phyloP scores from a whole-genome alignment of 306 rosid species.

The Ormosia emarginata region DNA sequence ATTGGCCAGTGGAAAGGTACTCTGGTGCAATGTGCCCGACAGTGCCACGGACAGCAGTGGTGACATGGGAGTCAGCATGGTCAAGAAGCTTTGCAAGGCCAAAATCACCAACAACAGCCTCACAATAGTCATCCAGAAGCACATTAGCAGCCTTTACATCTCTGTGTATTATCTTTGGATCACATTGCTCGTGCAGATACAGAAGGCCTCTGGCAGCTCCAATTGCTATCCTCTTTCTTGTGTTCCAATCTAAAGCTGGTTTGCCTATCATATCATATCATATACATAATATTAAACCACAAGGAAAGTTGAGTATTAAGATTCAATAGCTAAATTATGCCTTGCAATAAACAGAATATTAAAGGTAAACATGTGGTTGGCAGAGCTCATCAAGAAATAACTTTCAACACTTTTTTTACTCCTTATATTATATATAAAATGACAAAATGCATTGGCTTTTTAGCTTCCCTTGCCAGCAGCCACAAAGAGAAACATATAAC shows the following conservation, averaged over 20 bases:
- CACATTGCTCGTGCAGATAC: conserved; percentile 94
- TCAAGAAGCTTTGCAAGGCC: conserved; percentile 99
- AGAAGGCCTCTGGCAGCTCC: conserved; percentile 98
- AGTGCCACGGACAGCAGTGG: conserved; percentile 98
- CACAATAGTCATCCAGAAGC: conserved; percentile 79
- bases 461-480: neutral
- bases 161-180: conserved; percentile 96
- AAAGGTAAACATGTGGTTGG: neutral
- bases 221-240: conserved; percentile 90
- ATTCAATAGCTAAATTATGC: neutral
- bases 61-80: conserved; percentile 93
- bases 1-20: conserved; percentile 97
- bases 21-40: conserved; percentile 98
- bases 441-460: neutral
- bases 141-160: conserved; percentile 99
- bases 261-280: conserved; percentile 56
- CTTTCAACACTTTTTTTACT: neutral
- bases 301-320: neutral
- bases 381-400: neutral
- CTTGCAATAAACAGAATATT: neutral
- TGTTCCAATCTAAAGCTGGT: conserved; percentile 91
- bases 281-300: neutral
- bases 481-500: neutral
- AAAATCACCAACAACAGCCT: conserved; percentile 93
- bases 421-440: neutral